phyloP scores from a whole-genome alignment of 2,329 filamentous ascomycete species.

The Pezicula radicicola region DNA sequence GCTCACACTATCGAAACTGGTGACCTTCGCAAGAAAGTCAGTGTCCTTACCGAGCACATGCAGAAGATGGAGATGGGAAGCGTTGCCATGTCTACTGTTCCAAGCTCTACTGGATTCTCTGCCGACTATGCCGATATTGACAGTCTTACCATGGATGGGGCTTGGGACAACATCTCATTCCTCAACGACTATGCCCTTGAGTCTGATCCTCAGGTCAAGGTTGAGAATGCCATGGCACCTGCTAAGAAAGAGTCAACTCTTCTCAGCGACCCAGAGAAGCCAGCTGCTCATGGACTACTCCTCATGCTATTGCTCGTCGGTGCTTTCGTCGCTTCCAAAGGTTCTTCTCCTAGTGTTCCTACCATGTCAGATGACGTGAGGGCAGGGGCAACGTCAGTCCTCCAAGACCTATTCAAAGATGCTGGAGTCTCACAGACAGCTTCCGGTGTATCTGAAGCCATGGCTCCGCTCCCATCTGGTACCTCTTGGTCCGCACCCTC shows the following conservation, averaged over 20 bases:
- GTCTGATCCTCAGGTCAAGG: conserved; percentile 50
- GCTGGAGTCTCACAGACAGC: conserved; percentile 54
- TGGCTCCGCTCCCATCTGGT: conserved; percentile 51
- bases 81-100: conserved; percentile 46
- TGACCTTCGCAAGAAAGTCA: conserved; percentile 89
- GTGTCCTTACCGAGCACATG: conserved; percentile 71
- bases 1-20: conserved; percentile 86
- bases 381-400: conserved; percentile 71
- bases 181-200: conserved; percentile 69
- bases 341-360: conserved; percentile 68
- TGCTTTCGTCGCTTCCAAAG: conserved; percentile 91
- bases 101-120: conserved; percentile 61
- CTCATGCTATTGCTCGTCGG: conserved; percentile 96
- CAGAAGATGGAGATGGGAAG: conserved; percentile 71
- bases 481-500: conserved; percentile 38
- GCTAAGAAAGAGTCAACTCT: conserved; percentile 51
- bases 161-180: conserved; percentile 82
- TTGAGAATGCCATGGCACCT: conserved; percentile 48
- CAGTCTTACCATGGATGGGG: conserved; percentile 73
- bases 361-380: conserved; percentile 79
- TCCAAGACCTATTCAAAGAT: conserved; percentile 81
- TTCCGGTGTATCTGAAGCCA: conserved; percentile 34
- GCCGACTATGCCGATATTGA: conserved; percentile 80
- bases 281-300: conserved; percentile 75
- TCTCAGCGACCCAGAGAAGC: conserved; percentile 53